Evolutionary conservation across 306 rosid genomes (phyloP).

Genomic region (Hylodesmum podocarpum): DNA sequence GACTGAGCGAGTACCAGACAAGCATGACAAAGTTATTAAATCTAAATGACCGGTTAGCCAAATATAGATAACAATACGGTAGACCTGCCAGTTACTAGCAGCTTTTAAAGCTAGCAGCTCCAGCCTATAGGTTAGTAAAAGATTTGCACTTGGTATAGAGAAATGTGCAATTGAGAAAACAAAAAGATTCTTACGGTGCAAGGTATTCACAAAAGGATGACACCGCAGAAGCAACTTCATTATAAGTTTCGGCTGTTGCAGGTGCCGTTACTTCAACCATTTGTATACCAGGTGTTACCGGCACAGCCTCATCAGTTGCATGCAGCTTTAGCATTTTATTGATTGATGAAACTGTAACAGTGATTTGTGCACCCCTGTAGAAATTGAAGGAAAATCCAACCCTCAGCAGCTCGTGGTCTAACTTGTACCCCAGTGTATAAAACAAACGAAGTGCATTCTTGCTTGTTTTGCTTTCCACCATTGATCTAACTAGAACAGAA

Average conservation of each 20-base stretch:
- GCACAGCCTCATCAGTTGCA: conserved; percentile 86
- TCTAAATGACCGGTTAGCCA: neutral
- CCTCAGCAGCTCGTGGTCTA: conserved; percentile 83
- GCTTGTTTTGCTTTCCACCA: conserved; percentile 92
- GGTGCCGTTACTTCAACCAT: conserved; percentile 97
- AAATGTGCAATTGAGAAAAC: neutral
- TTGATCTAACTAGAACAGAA: conserved; percentile 79
- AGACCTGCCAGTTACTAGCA: neutral
- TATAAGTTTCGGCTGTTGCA: conserved; percentile 72
- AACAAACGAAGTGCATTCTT: conserved; percentile 83
- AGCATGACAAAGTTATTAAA: neutral
- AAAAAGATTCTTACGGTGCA: conserved; percentile 78
- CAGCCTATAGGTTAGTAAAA: neutral
- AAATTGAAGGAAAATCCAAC: conserved; percentile 85
- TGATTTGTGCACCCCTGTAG: conserved; percentile 70
- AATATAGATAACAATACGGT: neutral
- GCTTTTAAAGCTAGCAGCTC: neutral
- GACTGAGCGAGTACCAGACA: neutral
- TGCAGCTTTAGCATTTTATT: conserved; percentile 91
- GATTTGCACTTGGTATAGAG: neutral
- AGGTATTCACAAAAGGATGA: conserved; percentile 93
- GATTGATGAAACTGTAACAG: conserved; percentile 76
- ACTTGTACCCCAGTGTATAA: conserved; percentile 83
- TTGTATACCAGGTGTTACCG: conserved; percentile 91
- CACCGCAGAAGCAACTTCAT: conserved; percentile 71